Evolutionary conservation across 179 eudicot species (phyloP).

Genomic region (Nepenthes alata): DNA sequence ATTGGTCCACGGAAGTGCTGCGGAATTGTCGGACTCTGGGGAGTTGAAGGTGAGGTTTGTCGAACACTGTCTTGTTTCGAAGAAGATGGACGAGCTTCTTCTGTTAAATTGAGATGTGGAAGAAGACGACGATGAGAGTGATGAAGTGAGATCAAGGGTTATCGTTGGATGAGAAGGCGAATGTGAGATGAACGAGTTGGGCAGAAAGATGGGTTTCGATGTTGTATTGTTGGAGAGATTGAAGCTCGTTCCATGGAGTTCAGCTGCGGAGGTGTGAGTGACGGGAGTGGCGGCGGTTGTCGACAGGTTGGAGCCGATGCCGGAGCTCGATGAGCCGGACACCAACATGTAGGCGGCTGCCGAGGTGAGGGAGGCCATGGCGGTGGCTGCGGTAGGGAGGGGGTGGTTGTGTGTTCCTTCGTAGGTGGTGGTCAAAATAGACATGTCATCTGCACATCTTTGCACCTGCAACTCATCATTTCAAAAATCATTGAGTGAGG

Average conservation of each 20-base stretch:
- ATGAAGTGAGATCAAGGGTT: constrained; percentile 63
- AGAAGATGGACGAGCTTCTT: neutral
- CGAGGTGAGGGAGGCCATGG: constrained; percentile 22
- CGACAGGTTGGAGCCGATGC: constrained; percentile 4
- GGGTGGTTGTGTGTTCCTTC: constrained; percentile 25
- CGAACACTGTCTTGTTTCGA: constrained; percentile 4
- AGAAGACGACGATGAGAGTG: constrained; percentile 30
- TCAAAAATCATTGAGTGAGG: neutral
- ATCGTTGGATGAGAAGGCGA: constrained; percentile 46
- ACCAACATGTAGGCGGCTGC: constrained; percentile 18
- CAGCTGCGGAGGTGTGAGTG: constrained; percentile 6
- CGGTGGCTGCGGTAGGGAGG: constrained; percentile 19
- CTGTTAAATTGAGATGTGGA: constrained; percentile 11
- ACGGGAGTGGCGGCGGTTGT: neutral
- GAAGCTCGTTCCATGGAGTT: constrained; percentile 32
- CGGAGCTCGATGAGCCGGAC: constrained; percentile 17
- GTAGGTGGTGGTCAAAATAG: constrained; percentile 17
- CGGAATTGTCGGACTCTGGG: neutral
- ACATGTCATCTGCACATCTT: constrained; percentile 21
- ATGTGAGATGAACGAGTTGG: constrained; percentile 32
- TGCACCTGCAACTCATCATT: constrained; percentile 11
- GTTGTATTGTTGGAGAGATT: constrained; percentile 26
- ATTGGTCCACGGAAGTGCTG: constrained; percentile 19
- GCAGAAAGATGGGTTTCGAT: constrained; percentile 28
- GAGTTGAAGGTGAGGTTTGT: constrained; percentile 23